phyloP scores from a whole-genome alignment of 164 flowering plant genomes.

The Pachysandra terminalis region DNA sequence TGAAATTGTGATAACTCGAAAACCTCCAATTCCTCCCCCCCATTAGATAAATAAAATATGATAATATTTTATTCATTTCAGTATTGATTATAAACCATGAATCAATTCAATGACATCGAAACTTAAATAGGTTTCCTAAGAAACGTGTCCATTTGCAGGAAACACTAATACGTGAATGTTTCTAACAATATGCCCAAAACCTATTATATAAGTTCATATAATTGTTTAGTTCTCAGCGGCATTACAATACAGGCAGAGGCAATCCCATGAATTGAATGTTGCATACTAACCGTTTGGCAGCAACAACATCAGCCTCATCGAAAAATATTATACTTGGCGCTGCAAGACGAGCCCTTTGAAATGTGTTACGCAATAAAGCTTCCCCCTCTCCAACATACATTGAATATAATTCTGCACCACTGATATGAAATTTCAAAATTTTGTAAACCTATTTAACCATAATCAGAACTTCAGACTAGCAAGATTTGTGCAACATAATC shows the following conservation, averaged over 20 bases:
- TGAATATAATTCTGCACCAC: slow-evolving; percentile 94
- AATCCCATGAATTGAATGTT: neutral
- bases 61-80: too few species aligned
- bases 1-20: too few species aligned
- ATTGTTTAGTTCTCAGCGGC: neutral
- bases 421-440: slow-evolving; percentile 26
- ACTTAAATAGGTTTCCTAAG: neutral
- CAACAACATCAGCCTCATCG: slow-evolving; percentile 93
- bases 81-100: too few species aligned
- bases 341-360: slow-evolving; percentile 86
- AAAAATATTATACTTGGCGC: slow-evolving; percentile 95
- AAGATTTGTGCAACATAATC: neutral
- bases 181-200: neutral
- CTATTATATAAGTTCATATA: neutral
- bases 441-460: neutral
- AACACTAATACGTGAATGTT: neutral
- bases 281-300: slow-evolving; percentile 58
- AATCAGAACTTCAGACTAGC: neutral
- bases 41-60: too few species aligned
- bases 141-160: neutral
- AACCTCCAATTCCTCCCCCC: too few species aligned
- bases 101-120: too few species aligned
- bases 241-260: slow-evolving; percentile 3
- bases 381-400: slow-evolving; percentile 99
- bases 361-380: slow-evolving; percentile 82